Percentiles rank a stretch among this genome's conserved stretches.
Conservation (phyloP, 257 asterid species). For the Solanum phureja region DNA sequence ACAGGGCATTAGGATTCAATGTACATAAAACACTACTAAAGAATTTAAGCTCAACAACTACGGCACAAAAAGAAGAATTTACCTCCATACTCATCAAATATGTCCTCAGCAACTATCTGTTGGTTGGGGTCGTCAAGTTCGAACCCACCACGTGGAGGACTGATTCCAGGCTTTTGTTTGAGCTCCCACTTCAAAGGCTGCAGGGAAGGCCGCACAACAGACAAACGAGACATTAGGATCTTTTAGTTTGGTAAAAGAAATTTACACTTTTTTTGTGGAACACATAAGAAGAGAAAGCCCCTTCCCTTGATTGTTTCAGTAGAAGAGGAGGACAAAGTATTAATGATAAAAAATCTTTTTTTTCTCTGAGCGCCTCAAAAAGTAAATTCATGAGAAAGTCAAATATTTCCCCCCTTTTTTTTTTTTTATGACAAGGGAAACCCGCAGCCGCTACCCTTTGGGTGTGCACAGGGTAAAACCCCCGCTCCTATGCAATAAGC, state of each 20-base stretch:
- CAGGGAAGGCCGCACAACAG: not conserved
- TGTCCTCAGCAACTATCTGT: slow-evolving; percentile 97
- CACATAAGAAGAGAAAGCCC: not conserved
- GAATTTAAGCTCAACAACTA: not conserved
- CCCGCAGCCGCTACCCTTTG: too few species aligned
- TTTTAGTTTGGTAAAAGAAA: not conserved
- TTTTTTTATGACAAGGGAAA: too few species aligned
- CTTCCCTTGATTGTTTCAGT: not conserved
- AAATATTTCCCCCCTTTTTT: not conserved
- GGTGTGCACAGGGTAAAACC: too few species aligned
- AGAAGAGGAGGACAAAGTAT: not conserved
- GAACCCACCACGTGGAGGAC: slow-evolving; percentile 97
- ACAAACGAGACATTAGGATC: not conserved
- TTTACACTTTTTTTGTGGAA: not conserved
- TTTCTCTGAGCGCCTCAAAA: not conserved
- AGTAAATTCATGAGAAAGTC: not conserved
- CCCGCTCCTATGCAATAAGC: too few species aligned
- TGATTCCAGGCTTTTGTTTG: slow-evolving; percentile 84
- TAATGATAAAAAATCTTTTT: not conserved
- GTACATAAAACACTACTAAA: not conserved
- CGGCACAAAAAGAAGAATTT: not conserved
- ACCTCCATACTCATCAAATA: slow-evolving; percentile 99
- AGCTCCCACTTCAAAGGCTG: slow-evolving; percentile 84
- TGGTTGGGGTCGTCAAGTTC: slow-evolving; percentile 77
- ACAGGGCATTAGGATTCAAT: not conserved